Percentiles rank a stretch among this genome's conserved stretches.
These are phyloP conservation scores for Mucor piriformis DNA, from an alignment of 371 early-diverging fungal genomes.

Conservation along the genomic window DNA sequence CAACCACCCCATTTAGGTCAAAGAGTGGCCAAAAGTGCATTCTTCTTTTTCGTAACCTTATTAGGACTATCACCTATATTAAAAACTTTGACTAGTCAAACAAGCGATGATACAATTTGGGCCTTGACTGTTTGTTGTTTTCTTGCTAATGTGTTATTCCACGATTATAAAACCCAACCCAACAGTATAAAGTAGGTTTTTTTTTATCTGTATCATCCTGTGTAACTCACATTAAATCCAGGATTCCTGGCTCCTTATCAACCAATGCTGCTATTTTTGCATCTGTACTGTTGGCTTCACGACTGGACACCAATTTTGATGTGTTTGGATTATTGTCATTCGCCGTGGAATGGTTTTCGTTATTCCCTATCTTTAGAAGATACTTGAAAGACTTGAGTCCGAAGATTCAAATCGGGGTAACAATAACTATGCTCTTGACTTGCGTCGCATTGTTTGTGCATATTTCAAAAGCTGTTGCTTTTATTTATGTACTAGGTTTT, in stretches of 20 bases:
- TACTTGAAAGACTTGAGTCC: conserved; percentile 69
- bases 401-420: conserved; percentile 62
- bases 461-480: conserved; percentile 73
- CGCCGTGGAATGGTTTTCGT: conserved; percentile 90
- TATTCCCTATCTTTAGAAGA: conserved; percentile 89
- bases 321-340: conserved; percentile 89
- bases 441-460: conserved; percentile 65
- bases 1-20: no score
- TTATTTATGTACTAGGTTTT: conserved; percentile 68
- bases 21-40: conserved; percentile 71
- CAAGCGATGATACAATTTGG: conserved; percentile 93
- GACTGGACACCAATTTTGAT: conserved; percentile 78
- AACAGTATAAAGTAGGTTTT: conserved; percentile 53
- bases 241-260: conserved; percentile 91
- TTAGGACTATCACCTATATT: conserved; percentile 91
- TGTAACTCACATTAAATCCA: conserved; percentile 11
- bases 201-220: background rate
- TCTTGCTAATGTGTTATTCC: conserved; percentile 83
- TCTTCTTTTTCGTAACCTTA: conserved; percentile 77
- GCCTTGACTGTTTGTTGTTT: conserved; percentile 86
- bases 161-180: conserved; percentile 74
- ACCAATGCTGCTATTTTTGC: conserved; percentile 96
- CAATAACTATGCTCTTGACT: conserved; percentile 61
- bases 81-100: conserved; percentile 89
- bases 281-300: conserved; percentile 91